phyloP scores from a whole-genome alignment of 306 rosid genomes.

The Gastrolobium bilobum region DNA sequence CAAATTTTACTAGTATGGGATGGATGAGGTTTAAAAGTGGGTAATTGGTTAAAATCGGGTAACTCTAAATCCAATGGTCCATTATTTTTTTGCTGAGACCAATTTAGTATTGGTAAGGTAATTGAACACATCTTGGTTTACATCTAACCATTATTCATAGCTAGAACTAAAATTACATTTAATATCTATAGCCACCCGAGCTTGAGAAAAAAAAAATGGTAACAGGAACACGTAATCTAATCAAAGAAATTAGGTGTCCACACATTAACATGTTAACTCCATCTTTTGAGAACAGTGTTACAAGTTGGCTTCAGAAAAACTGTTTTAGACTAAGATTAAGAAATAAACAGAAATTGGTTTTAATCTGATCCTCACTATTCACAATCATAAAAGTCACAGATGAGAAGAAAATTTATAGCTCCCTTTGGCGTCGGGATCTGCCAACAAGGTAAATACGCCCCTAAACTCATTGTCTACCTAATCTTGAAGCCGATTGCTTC shows the following conservation, averaged over 20 bases:
- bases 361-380: constrained; percentile 42
- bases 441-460: constrained; percentile 81
- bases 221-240: not conserved
- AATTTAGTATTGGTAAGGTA: not conserved
- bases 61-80: not conserved
- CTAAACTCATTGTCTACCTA: constrained; percentile 76
- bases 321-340: not conserved
- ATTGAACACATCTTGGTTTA: not conserved
- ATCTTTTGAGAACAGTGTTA: not conserved
- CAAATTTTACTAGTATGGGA: not conserved
- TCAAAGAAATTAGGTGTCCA: not conserved
- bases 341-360: not conserved
- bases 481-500: constrained; percentile 68
- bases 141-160: not conserved
- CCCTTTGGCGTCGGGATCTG: constrained; percentile 56
- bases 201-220: not conserved
- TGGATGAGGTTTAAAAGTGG: not conserved
- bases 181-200: not conserved
- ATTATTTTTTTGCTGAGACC: not conserved
- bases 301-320: constrained; percentile 30
- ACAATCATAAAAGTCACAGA: not conserved
- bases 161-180: not conserved
- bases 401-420: constrained; percentile 39
- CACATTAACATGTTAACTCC: not conserved
- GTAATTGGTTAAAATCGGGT: too few relatives aligned